Percentiles rank a stretch among this genome's conserved stretches.
Conservation (phyloP, 106 monocot species). For the Acorus calamus region DNA sequence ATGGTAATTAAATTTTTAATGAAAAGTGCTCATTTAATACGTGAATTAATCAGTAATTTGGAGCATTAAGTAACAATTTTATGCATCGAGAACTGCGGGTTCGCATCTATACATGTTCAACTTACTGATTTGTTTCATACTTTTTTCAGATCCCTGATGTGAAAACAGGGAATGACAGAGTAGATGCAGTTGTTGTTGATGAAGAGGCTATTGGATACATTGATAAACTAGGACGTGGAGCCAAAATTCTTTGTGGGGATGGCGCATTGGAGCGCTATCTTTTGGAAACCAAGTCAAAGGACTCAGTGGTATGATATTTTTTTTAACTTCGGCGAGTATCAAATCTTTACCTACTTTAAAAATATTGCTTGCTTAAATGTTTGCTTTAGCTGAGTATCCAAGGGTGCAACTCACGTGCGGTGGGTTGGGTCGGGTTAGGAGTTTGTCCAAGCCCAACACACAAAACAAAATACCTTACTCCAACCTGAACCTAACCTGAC, state of each 20-base stretch:
- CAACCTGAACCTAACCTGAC: too few relatives aligned
- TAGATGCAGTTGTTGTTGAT: conserved; percentile 90
- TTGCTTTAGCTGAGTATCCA: conserved; percentile 1
- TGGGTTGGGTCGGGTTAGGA: too few relatives aligned
- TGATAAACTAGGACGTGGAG: conserved; percentile 56
- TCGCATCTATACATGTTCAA: neutral
- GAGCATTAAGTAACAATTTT: too few relatives aligned
- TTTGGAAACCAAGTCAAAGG: conserved; percentile 30
- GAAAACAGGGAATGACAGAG: conserved; percentile 52
- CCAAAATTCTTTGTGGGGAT: conserved; percentile 84
- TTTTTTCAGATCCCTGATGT: conserved; percentile 67
- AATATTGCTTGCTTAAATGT: neutral
- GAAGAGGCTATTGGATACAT: conserved; percentile 55
- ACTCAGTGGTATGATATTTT: conserved; percentile 8
- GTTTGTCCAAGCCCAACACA: too few relatives aligned
- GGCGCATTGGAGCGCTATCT: conserved; percentile 70
- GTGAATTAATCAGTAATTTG: too few relatives aligned
- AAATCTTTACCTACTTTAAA: too few relatives aligned
- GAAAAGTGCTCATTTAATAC: too few relatives aligned
- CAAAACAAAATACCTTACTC: too few relatives aligned
- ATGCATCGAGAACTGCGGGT: too few relatives aligned
- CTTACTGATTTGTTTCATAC: neutral
- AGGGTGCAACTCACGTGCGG: too few relatives aligned
- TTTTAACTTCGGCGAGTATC: neutral
- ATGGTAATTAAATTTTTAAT: too few relatives aligned